Percentiles rank a stretch among this genome's conserved stretches.
phyloP scores from a whole-genome alignment of 371 early-diverging fungal genomes.

The Mucor sp. region DNA sequence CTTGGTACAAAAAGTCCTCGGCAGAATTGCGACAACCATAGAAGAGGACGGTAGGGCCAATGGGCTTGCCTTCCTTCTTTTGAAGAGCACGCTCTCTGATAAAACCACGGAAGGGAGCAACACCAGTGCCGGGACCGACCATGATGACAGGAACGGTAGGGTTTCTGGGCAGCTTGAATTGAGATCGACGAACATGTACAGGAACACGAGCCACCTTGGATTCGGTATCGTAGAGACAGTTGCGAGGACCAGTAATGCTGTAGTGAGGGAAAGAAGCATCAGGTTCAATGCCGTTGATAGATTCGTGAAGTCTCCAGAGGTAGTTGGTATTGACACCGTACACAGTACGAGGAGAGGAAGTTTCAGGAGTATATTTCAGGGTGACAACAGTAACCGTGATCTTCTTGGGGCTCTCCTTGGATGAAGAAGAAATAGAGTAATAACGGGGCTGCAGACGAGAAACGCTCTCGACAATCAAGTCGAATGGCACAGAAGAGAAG shows the following conservation, averaged over 20 bases:
- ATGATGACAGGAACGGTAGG: constrained; percentile 86
- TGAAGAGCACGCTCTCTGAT: constrained; percentile 82
- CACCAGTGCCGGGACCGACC: constrained; percentile 98
- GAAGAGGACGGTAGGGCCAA: constrained; percentile 88
- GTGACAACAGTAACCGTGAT: constrained; percentile 89
- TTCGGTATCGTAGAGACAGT: constrained; percentile 22
- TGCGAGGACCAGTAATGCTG: constrained; percentile 47
- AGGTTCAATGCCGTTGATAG: constrained; percentile 28
- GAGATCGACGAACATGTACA: constrained; percentile 84
- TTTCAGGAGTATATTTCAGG: constrained; percentile 70
- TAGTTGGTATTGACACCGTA: constrained; percentile 83
- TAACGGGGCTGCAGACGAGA: constrained; percentile 87
- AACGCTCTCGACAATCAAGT: constrained; percentile 76
- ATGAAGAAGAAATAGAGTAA: constrained; percentile 93
- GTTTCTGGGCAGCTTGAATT: constrained; percentile 87
- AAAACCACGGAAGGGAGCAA: constrained; percentile 97
- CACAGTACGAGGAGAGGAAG: constrained; percentile 52
- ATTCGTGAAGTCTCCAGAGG: constrained; percentile 53
- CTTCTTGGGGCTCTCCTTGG: constrained; percentile 66
- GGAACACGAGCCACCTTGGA: constrained; percentile 57
- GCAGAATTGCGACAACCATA: constrained; percentile 88
- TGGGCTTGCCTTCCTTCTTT: constrained; percentile 54
- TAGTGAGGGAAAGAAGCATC: constrained; percentile 21
- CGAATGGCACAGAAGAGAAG: constrained; percentile 62
- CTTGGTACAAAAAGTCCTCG: constrained; percentile 86